Conservation (phyloP, 176 grass and related monocot genomes). For the Eragrostis nindensis region DNA sequence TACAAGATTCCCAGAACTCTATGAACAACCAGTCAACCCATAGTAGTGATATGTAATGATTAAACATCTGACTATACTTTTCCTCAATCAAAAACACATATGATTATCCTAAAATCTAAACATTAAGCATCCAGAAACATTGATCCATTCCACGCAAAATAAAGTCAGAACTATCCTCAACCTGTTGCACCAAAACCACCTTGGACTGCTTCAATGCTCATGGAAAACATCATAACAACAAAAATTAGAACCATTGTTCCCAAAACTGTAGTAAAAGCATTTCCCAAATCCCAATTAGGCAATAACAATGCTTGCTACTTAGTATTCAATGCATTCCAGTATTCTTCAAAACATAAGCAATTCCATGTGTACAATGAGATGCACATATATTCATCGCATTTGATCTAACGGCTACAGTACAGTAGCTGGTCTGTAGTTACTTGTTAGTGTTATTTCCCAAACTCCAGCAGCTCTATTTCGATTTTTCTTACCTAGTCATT, state of each 20-base stretch:
- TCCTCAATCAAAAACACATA: too few relatives aligned
- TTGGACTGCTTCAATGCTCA: neutral
- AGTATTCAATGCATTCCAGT: slow-evolving; percentile 2
- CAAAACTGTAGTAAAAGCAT: slow-evolving; percentile 10
- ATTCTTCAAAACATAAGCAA: neutral
- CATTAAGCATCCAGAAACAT: neutral
- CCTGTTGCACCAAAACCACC: neutral
- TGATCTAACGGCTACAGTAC: slow-evolving; percentile 13
- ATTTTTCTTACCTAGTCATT: neutral
- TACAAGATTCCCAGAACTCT: too few relatives aligned
- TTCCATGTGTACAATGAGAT: neutral
- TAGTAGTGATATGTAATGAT: too few relatives aligned
- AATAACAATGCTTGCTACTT: neutral
- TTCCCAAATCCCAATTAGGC: neutral
- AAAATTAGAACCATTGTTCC: neutral
- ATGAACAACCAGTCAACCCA: too few relatives aligned
- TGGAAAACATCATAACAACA: neutral
- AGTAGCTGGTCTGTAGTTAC: neutral
- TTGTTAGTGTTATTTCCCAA: neutral
- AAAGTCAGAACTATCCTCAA: neutral
- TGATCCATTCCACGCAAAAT: neutral
- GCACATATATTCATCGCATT: neutral
- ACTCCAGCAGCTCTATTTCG: neutral
- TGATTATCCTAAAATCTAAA: neutral
- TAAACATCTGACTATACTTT: too few relatives aligned